phyloP scores from a whole-genome alignment of 192 early-diverging fungal species.

The Coemansia sp. region DNA sequence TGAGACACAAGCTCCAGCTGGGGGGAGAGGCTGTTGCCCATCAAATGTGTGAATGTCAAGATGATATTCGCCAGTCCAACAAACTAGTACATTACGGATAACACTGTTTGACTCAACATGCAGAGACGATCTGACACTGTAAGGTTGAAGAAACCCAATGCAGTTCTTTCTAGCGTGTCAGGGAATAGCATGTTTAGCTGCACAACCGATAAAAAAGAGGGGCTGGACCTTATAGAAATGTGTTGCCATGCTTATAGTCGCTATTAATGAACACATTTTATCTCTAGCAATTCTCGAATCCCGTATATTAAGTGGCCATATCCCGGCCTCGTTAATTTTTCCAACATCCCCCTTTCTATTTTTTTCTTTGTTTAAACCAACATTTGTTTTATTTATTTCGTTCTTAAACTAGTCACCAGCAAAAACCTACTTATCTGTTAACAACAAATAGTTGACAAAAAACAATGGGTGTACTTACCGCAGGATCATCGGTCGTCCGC shows the following conservation, averaged over 20 bases:
- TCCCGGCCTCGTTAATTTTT: not conserved
- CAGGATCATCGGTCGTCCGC: conserved; percentile 45
- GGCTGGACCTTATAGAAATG: too few species aligned
- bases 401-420: too few species aligned
- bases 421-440: conserved; percentile 1
- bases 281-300: not conserved
- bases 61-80: too few species aligned
- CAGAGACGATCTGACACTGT: too few species aligned
- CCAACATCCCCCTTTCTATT: not conserved
- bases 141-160: too few species aligned
- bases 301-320: conserved; percentile 1
- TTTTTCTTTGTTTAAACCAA: not conserved
- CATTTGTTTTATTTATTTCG: too few species aligned
- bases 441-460: not conserved
- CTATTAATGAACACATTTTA: not conserved
- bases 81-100: too few species aligned
- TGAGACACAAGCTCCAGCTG: not conserved
- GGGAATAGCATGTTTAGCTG: too few species aligned
- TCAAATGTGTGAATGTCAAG: not conserved
- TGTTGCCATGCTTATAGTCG: too few species aligned
- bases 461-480: conserved; percentile 39
- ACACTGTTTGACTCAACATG: too few species aligned
- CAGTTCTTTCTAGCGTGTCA: too few species aligned
- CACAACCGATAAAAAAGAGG: too few species aligned
- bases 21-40: not conserved